Evolutionary conservation across 202 grass and related monocot genomes (phyloP), one percentile per base, ranked within the genome.

Genomic region (Zizania palustris): DNA sequence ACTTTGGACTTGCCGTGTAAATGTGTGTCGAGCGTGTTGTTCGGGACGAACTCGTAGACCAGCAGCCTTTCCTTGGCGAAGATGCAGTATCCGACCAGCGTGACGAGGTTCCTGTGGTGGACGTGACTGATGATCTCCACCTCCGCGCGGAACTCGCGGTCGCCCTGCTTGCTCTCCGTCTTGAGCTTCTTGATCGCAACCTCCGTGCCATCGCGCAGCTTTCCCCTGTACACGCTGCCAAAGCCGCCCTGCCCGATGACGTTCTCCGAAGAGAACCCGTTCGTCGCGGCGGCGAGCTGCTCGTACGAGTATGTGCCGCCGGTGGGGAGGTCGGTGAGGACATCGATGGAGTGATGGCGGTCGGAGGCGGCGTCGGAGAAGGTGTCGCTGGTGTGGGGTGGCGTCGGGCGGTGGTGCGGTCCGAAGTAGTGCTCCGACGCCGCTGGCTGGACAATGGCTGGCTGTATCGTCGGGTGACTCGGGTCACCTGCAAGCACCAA

Each of bases 41-140:
- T 86, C 2, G 78, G 83, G n/a, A 89, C 65, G 58, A 77, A 89
- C 37, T 86, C 87, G 57, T 85, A 89, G 1, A 89, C 72, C 61
- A 89, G 72, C 72, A 89, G 45, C 73, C 87, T 85, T 20, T 89
- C 77, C 34, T 66, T 53, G 44, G 56, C 67, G 69, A 56, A 81
- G 70, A 89, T 79, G 8, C 87, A 86, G 74, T 79, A 85, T 4
- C 87, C 87, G 8, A 82, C 38, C 7, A 89, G 42, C 61, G 58
- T 15, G 54, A 94, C 85, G 50, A 94, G 72, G 83, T 94, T 85
- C 44, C 34, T 61, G 80, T 94, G 91, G 76, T 94, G 85, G 36
- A 89, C 76, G 12, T 77, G 88, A 73, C 72, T 86, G 79, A 94
- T 84, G 59, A 84, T 88, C 76, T 91, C 83, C 8, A 91, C 76